Evolutionary conservation across 2,329 filamentous ascomycete species (phyloP), one percentile per base, ranked within the genome.

Genomic region (Trichoderma koningii): DNA sequence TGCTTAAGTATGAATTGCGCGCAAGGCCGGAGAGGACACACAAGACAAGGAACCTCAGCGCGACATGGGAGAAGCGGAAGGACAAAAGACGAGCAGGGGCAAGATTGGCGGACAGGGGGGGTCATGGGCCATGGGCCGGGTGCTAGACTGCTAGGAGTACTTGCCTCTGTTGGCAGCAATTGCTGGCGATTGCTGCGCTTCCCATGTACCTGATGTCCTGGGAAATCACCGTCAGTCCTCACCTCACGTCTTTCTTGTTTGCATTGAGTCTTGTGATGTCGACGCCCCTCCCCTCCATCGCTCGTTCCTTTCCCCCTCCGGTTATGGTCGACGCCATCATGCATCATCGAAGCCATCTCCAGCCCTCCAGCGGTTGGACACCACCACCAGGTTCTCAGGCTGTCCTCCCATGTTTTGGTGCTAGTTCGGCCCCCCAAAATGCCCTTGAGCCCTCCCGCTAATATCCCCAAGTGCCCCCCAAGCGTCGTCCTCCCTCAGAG

Each of bases 1-100:
- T 66, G 64, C 38, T 66, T 66, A 66, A 66, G 52, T 66, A 66
- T 50, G 19, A 28, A 14, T 5, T 53, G 28, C 26, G 17, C 26
- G 50, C 7, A 26, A 47, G 55, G 7, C 41, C 17, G 14, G 34
- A 38, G 34, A 3, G 34, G 14, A 38, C 12, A 14, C 34, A 38
- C 21, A 23, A 14, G 34, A 38, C 34, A 38, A 38, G 34, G 34
- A 48, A 28, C 10, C 38, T 48, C 48, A 28, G 50, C 57, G 50
- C 50, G 64, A 55, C 64, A 55, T 63, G 57, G 63, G 64, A 66
- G 41, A 34, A 45, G 28, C 55, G 55, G 48, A 52, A 60, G 28
- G 50, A 23, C 48, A 52, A 52, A 55, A 23, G 44, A 38, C 45
- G 55, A 60, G 62, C 62, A 64, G 62, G 62, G 62, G 53, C 52